Base-by-base conservation (phyloP, 352 stramenopile species). In the Pythium monospermum region DNA sequence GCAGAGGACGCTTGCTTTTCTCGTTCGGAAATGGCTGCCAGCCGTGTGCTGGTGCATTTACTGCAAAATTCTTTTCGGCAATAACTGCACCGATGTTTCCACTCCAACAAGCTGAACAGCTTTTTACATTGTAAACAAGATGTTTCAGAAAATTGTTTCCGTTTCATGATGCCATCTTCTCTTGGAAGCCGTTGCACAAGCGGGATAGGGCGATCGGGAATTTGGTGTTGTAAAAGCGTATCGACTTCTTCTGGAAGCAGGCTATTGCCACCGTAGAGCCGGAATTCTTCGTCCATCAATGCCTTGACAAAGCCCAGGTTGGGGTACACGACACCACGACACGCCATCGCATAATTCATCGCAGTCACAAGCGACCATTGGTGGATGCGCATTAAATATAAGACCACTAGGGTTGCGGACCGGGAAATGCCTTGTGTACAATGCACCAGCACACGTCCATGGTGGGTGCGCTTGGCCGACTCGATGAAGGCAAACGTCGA, bases 351-450 rank as follows among this genome's bases (percentile, higher is more conserved):
- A 41, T 87, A 91, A 61, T 91, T 94, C 32, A 88, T 72, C 18
- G 80, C 79, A 10, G 80, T 91, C 21, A 91, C 78, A 16, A 94
- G 71, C 44, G 83, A 91, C 80, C 80, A 94, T 25, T 82, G 76
- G 61, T 87, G 80, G 4, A 74, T 67, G 35, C 78, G 78, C 83
- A 94, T 94, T 49, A 94, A 61, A 59, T 94, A 94, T 73, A 88
- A 85, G 51, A 94, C 90, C 45, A 90, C 78, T 18, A 94, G 66
- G 21, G 83, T 94, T 19, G 74, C 73, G 13, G 80, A 91, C 36
- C 83, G 76, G 3, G 83, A 94, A 32, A 94, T 91, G 30, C 83
- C 83, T 46, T 94, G 83, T 26, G 80, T 91, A 50, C 83, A 94
- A 58, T 94, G 83, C 18, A 94, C 76, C 6, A 94, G 59, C 28